A percentile compares a stretch with the other conserved stretches of the same genome.
phyloP scores from a whole-genome alignment of 225 moss, liverwort and hornwort species.

The Polytrichum formosum region DNA sequence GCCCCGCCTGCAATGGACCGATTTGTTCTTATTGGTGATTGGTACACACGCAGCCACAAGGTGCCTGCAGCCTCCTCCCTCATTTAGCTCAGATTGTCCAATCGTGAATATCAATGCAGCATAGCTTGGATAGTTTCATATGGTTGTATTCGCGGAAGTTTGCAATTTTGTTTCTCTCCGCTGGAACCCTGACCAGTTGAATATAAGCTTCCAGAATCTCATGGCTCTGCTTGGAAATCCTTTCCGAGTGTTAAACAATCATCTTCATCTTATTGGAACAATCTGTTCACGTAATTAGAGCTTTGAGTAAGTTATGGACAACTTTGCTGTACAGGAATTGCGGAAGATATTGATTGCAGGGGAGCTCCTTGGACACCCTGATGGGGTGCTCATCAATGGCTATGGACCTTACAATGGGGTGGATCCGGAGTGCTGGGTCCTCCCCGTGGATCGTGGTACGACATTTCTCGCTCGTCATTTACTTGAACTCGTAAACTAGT shows the following conservation, averaged over 20 bases:
- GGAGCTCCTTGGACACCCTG: slow-evolving; percentile 28
- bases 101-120: not conserved
- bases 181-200: too few relatives aligned
- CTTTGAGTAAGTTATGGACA: too few relatives aligned
- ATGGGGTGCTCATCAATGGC: slow-evolving; percentile 56
- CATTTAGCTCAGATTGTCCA: not conserved
- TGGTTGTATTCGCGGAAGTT: too few relatives aligned
- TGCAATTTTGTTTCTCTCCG: too few relatives aligned
- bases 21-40: slow-evolving; percentile 50
- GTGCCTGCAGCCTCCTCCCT: slow-evolving; percentile 5
- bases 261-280: too few relatives aligned
- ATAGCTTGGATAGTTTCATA: too few relatives aligned
- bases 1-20: slow-evolving; percentile 17
- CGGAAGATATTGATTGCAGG: slow-evolving; percentile 30
- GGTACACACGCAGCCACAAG: slow-evolving; percentile 47
- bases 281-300: too few relatives aligned
- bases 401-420: slow-evolving; percentile 47
- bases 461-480: not conserved
- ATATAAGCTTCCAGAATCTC: too few relatives aligned
- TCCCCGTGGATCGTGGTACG: slow-evolving; percentile 45
- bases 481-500: too few relatives aligned
- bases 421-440: slow-evolving; percentile 37
- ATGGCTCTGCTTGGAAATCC: too few relatives aligned
- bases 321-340: slow-evolving; percentile 21
- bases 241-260: too few relatives aligned